Evolutionary conservation across 2,329 filamentous ascomycete genomes (phyloP).

Genomic region (Cytospora chrysosperma): DNA sequence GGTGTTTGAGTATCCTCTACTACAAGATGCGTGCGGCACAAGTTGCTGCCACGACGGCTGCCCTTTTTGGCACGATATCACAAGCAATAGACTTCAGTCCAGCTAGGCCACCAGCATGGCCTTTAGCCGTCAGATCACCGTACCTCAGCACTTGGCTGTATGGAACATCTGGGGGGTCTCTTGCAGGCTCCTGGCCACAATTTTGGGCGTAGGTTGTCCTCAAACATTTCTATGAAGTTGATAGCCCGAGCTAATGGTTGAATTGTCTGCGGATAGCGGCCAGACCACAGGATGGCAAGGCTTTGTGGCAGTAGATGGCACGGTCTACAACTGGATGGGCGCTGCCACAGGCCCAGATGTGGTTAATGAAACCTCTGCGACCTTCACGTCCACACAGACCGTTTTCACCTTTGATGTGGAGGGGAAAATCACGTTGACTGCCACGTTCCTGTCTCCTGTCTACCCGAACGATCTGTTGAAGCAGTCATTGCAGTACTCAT

Average conservation of each 20-base stretch:
- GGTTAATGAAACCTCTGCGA: constrained; percentile 61
- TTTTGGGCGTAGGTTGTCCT: constrained; percentile 64
- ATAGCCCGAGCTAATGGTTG: neutral
- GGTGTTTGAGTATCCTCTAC: neutral
- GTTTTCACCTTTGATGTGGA: constrained; percentile 67
- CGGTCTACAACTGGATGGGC: constrained; percentile 68
- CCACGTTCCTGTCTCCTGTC: constrained; percentile 70
- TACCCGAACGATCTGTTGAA: constrained; percentile 64
- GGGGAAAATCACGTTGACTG: constrained; percentile 60
- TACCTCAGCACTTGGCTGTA: constrained; percentile 72
- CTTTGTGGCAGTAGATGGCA: constrained; percentile 66
- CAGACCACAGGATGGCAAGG: constrained; percentile 65
- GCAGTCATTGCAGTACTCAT: constrained; percentile 70
- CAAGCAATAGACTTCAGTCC: constrained; percentile 59
- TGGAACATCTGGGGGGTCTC: constrained; percentile 61
- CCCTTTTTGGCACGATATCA: constrained; percentile 31
- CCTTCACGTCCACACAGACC: constrained; percentile 72
- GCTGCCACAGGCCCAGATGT: constrained; percentile 45
- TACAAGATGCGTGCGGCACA: constrained; percentile 18
- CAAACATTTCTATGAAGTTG: neutral
- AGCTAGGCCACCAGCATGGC: constrained; percentile 65
- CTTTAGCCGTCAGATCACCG: constrained; percentile 71
- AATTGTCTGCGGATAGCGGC: constrained; percentile 40
- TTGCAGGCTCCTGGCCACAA: constrained; percentile 67
- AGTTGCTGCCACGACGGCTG: constrained; percentile 28